Conservation (phyloP, 805 yeast genomes). For the Candida silvicultrix region DNA sequence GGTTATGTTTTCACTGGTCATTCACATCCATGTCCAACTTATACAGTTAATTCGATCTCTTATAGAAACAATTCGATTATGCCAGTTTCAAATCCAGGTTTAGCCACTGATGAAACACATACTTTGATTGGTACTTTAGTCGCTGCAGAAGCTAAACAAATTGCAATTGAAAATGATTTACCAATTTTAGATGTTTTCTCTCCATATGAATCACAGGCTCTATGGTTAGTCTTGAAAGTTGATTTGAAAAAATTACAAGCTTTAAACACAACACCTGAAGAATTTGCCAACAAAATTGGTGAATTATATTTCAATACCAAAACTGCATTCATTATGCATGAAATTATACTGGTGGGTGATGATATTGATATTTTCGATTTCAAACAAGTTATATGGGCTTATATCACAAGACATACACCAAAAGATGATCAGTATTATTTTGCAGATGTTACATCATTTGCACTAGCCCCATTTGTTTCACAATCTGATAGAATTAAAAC, state of each 20-base stretch:
- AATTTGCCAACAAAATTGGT: conserved; percentile 17
- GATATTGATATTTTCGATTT: conserved; percentile 24
- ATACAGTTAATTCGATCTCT: conserved; percentile 18
- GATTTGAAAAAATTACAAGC: conserved; percentile 17
- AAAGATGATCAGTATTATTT: conserved; percentile 16
- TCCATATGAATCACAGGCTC: conserved; percentile 22
- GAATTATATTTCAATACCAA: conserved; percentile 13
- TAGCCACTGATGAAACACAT: conserved; percentile 23
- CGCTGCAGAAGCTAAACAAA: conserved; percentile 14
- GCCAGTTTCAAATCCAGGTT: conserved; percentile 24
- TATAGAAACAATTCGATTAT: conserved; percentile 21
- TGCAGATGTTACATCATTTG: conserved; percentile 14
- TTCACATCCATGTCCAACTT: conserved; percentile 22
- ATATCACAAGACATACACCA: conserved; percentile 23
- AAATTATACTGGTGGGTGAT: conserved; percentile 22
- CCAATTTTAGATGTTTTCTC: conserved; percentile 20
- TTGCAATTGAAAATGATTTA: conserved; percentile 4
- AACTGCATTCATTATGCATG: conserved; percentile 17
- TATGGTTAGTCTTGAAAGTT: conserved; percentile 19
- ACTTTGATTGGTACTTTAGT: conserved; percentile 22
- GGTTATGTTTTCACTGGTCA: conserved; percentile 22
- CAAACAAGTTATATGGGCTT: conserved; percentile 23
- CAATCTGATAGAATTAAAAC: conserved; percentile 7
- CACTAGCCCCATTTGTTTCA: conserved; percentile 22
- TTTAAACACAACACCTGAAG: conserved; percentile 14